Evolutionary conservation across 139 green algal genomes (phyloP).

Genomic region (Chlorella sp.): DNA sequence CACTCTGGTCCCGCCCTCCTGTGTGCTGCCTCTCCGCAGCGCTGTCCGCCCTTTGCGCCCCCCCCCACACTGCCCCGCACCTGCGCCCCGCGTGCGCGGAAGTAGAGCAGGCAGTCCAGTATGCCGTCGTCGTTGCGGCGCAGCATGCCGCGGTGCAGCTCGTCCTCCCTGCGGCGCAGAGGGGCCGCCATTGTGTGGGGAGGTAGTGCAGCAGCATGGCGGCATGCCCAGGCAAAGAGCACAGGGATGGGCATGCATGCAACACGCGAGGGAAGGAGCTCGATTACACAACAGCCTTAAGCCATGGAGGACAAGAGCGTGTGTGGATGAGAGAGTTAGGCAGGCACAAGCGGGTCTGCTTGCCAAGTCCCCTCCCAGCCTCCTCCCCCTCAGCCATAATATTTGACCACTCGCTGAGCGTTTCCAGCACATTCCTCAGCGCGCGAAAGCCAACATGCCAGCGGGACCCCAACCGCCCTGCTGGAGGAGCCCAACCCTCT

Average conservation of each 20-base stretch:
- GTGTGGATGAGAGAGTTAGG: background rate
- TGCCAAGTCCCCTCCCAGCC: background rate
- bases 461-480: too few relatives aligned
- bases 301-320: too few relatives aligned
- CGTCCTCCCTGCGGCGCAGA: slow-evolving; percentile 5
- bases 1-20: background rate
- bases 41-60: background rate
- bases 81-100: slow-evolving; percentile 13
- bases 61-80: too few relatives aligned
- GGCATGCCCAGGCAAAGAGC: too few relatives aligned
- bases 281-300: too few relatives aligned
- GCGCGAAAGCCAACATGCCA: too few relatives aligned
- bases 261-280: too few relatives aligned
- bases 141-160: slow-evolving; percentile 18
- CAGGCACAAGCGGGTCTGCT: background rate
- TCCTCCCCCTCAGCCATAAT: background rate
- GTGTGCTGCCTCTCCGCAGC: background rate
- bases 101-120: slow-evolving; percentile 25
- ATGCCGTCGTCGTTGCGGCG: slow-evolving; percentile 34
- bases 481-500: too few relatives aligned
- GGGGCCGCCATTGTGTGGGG: background rate
- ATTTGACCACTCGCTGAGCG: too few relatives aligned
- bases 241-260: too few relatives aligned
- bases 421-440: too few relatives aligned
- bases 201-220: background rate